These are phyloP conservation scores for Besnoitia besnoiti DNA, from an alignment of 169 alveolate genomes.

Conservation along the genomic window DNA sequence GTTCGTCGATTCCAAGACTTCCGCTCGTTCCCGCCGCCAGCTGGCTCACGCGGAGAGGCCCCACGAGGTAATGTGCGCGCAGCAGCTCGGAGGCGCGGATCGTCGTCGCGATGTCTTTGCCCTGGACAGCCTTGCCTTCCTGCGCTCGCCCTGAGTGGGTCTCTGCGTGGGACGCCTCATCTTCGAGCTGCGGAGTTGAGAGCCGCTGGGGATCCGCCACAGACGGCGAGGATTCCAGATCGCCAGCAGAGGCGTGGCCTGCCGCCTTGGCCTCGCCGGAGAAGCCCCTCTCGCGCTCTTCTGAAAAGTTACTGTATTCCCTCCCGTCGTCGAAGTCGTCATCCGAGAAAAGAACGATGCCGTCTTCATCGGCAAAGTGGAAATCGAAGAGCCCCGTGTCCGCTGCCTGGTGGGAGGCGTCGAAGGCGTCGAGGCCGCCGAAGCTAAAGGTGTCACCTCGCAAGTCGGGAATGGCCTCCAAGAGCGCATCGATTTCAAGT, in stretches of 20 bases:
- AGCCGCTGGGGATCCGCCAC: too few species aligned
- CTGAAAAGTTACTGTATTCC: not conserved
- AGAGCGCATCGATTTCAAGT: not conserved
- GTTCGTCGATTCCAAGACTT: too few species aligned
- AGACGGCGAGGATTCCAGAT: too few species aligned
- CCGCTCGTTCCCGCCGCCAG: not conserved
- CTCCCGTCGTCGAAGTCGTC: not conserved
- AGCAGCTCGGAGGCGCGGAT: not conserved
- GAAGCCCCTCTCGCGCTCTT: not conserved
- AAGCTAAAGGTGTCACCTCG: not conserved
- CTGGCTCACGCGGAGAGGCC: conserved; percentile 6
- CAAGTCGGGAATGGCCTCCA: not conserved
- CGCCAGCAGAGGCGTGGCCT: too few species aligned
- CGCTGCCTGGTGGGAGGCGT: not conserved
- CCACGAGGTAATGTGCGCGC: not conserved
- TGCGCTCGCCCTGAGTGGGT: too few species aligned
- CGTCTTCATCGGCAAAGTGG: not conserved
- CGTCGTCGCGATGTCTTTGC: not conserved
- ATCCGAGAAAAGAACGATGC: not conserved
- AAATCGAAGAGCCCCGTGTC: not conserved
- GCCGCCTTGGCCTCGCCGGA: not conserved
- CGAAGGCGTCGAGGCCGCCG: not conserved
- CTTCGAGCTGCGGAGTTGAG: too few species aligned
- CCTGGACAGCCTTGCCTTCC: not conserved
- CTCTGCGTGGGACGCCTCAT: too few species aligned